A percentile compares a stretch with the other conserved stretches of the same genome.
Evolutionary conservation across 2,329 filamentous ascomycete genomes (phyloP).

Genomic region (Chaetomium sp.): DNA sequence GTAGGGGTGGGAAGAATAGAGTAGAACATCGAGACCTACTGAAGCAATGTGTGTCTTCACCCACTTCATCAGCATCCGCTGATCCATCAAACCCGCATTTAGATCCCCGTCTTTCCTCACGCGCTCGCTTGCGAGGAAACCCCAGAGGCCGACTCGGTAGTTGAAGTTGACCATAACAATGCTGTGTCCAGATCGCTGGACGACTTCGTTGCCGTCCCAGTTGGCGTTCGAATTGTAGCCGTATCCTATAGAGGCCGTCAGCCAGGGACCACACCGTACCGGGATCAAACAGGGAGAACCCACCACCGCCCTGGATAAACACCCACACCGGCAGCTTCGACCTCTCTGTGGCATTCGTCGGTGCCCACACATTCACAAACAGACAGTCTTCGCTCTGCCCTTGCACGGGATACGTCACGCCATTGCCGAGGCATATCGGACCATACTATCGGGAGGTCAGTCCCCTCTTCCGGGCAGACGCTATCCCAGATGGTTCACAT

Average conservation of each 20-base stretch:
- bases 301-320: slow-evolving; percentile 52
- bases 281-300: slow-evolving; percentile 21
- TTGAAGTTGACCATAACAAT: slow-evolving; percentile 63
- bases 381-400: slow-evolving; percentile 46
- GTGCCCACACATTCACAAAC: slow-evolving; percentile 50
- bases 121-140: slow-evolving; percentile 62
- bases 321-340: slow-evolving; percentile 57
- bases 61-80: slow-evolving; percentile 63
- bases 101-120: slow-evolving; percentile 58
- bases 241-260: slow-evolving; percentile 43
- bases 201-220: slow-evolving; percentile 53
- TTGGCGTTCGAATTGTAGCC: slow-evolving; percentile 52
- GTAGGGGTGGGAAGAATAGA: not conserved
- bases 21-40: slow-evolving; percentile 36
- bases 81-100: slow-evolving; percentile 66
- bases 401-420: slow-evolving; percentile 37
- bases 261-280: not conserved
- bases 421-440: slow-evolving; percentile 49
- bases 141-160: slow-evolving; percentile 64
- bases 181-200: slow-evolving; percentile 47
- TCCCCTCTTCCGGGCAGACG: not conserved
- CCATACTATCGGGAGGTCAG: slow-evolving; percentile 43
- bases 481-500: slow-evolving; percentile 23
- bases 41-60: slow-evolving; percentile 59
- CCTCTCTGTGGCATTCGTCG: slow-evolving; percentile 42